Conservation (phyloP, 2,329 filamentous ascomycete species). For the Xylaria arbuscula region DNA sequence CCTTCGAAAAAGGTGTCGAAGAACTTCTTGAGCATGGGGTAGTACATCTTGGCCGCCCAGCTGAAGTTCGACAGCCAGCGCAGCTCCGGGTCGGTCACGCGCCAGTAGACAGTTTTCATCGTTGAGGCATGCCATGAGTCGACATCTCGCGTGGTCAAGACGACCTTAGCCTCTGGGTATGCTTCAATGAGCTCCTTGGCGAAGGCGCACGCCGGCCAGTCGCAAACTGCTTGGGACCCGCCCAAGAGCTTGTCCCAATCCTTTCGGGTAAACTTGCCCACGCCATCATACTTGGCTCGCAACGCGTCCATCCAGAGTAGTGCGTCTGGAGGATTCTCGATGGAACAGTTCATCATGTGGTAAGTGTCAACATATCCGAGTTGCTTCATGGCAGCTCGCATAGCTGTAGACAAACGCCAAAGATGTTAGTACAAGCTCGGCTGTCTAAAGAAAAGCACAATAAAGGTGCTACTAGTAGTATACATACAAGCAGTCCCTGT, state of each 20-base stretch:
- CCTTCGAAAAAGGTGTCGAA: slow-evolving; percentile 75
- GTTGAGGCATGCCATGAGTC: slow-evolving; percentile 71
- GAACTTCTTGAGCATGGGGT: slow-evolving; percentile 76
- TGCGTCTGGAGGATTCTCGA: slow-evolving; percentile 75
- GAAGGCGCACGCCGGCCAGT: slow-evolving; percentile 76
- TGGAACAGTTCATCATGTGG: slow-evolving; percentile 78
- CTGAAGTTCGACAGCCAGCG: slow-evolving; percentile 65
- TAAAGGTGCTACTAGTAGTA: background rate
- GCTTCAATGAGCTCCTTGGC: slow-evolving; percentile 76
- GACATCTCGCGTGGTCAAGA: slow-evolving; percentile 74
- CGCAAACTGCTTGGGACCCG: slow-evolving; percentile 74
- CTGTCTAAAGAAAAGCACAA: background rate
- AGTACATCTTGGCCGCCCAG: slow-evolving; percentile 75
- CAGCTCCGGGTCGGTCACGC: slow-evolving; percentile 71
- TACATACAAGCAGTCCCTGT: slow-evolving; percentile 76
- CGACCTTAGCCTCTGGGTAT: slow-evolving; percentile 78
- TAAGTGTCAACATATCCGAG: slow-evolving; percentile 76
- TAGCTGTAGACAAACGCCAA: slow-evolving; percentile 55
- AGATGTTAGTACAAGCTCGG: slow-evolving; percentile 15
- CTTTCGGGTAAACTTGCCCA: slow-evolving; percentile 71
- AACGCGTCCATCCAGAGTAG: slow-evolving; percentile 78
- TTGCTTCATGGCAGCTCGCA: slow-evolving; percentile 72
- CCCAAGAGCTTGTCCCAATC: slow-evolving; percentile 77
- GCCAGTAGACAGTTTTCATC: slow-evolving; percentile 76
- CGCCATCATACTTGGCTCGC: slow-evolving; percentile 65